Percentiles rank a stretch among this genome's conserved stretches.
These are phyloP conservation scores for peach (Prunus persica) DNA, from an alignment of 306 rosid species.

Conservation along the genomic window DNA sequence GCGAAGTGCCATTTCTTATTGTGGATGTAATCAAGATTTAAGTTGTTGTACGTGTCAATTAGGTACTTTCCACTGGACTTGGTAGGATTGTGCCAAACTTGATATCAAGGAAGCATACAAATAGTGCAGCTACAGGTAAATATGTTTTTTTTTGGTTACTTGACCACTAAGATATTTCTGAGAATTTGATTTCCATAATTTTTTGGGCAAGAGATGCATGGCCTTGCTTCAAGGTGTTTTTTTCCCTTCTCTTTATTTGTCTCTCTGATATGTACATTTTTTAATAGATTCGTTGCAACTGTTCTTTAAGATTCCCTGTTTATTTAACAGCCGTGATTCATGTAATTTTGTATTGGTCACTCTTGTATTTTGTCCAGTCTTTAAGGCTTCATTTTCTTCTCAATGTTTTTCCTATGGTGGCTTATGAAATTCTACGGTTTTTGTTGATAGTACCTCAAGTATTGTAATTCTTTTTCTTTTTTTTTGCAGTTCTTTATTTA, in stretches of 20 bases:
- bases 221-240: neutral
- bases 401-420: neutral
- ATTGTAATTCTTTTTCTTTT: neutral
- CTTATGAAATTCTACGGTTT: neutral
- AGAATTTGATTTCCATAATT: neutral
- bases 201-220: neutral
- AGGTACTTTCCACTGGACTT: conserved; percentile 96
- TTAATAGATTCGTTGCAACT: neutral
- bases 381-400: neutral
- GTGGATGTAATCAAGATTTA: conserved; percentile 25
- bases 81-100: conserved; percentile 99
- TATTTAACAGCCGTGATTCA: neutral
- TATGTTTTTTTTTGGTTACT: neutral
- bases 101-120: conserved; percentile 97
- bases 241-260: neutral
- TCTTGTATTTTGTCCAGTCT: neutral
- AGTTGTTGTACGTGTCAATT: conserved; percentile 36
- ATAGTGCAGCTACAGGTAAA: conserved; percentile 97
- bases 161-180: neutral
- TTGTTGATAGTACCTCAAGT: conserved; percentile 16
- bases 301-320: neutral
- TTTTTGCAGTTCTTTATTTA: conserved; percentile 73
- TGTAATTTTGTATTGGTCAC: neutral
- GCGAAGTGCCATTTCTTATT: conserved; percentile 27
- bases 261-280: neutral